These are phyloP conservation scores for Suhomyces bolitotheri DNA, from an alignment of 1,139 yeast genomes.

Conservation along the genomic window DNA sequence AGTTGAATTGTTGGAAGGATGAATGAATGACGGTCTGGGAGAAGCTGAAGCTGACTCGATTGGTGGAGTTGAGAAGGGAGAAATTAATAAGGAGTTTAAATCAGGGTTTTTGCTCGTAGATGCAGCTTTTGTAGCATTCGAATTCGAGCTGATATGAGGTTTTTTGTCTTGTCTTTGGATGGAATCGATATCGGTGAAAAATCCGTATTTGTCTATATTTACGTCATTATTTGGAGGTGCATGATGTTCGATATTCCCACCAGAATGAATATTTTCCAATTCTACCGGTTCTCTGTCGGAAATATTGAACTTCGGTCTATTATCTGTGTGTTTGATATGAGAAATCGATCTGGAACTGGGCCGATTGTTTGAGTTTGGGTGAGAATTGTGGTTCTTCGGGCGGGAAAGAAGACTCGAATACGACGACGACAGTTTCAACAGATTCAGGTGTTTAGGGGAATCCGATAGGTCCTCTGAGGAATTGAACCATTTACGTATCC, in stretches of 20 bases:
- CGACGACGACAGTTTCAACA: conserved; percentile 3
- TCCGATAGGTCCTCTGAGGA: conserved; percentile 19
- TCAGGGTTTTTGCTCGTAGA: too few relatives aligned
- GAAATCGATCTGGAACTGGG: conserved; percentile 14
- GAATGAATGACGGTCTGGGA: too few relatives aligned
- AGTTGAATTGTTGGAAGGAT: too few relatives aligned
- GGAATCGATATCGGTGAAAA: conserved; percentile 30
- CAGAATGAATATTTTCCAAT: conserved; percentile 8
- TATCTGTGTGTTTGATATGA: conserved; percentile 1
- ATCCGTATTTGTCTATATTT: conserved; percentile 53
- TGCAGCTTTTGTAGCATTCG: too few relatives aligned
- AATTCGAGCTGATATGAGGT: too few relatives aligned
- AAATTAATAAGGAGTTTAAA: not conserved
- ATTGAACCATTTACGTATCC: conserved; percentile 24
- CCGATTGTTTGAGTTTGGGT: too few relatives aligned
- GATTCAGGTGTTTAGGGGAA: not conserved
- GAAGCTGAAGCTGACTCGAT: too few relatives aligned
- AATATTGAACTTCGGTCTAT: not conserved
- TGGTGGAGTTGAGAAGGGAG: not conserved
- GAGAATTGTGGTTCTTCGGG: too few relatives aligned
- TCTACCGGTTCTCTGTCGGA: conserved; percentile 10
- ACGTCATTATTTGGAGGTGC: conserved; percentile 9
- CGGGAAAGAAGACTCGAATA: conserved; percentile 4
- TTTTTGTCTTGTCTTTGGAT: not conserved
- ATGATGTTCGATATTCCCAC: not conserved